Base-by-base conservation (phyloP, 306 rosid species). In the Arachis stenosperma region DNA sequence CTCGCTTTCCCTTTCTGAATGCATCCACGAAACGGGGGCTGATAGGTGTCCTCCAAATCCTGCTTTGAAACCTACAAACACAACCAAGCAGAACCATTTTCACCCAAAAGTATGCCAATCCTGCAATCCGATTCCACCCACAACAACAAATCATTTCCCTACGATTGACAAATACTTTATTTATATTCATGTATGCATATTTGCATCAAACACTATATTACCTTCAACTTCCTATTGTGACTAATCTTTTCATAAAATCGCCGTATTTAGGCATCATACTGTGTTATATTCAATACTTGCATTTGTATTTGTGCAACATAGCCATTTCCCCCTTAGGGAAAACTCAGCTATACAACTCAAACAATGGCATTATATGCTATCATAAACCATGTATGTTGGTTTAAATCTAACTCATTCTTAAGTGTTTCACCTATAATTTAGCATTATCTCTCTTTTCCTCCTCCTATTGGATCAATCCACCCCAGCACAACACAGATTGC, bases 11-110 rank as follows among this genome's bases (percentile, higher is more conserved):
- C 98, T 82, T 89, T 82, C 66, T 86, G 79, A 73, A 93, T 81
- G 65, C 98, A 93, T 29, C 90, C 79, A 15, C 96, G 91, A 68
- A 93, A 91, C 3, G 97, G 97, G 2, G 97, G 91, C 82, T 91
- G 97, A 81, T 88, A 93, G 54, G 94, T 91, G 84, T 93, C 98
- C 76, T 83, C 94, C 81, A 93, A 80, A 75, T 93, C 98, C 84
- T 91, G 98, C 62, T 85, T 71, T 2, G 97, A 77, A 52, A 93
- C 89, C 98, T 93, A 79, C 37, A 73, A 74, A 39, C 40, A 57
- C 1, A 63, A 79, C 51, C 58, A 40, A 15, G 8, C 47, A 4
- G 63, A 61, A 69, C 33, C 69, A 69, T 13, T 53, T 47, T 8
- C 14, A 74, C 40, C 9, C 48, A 70, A 75, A 58, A 75, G 64